These are phyloP conservation scores for Coemansia sp. DNA, from an alignment of 192 early-diverging fungal species.

Conservation along the genomic window DNA sequence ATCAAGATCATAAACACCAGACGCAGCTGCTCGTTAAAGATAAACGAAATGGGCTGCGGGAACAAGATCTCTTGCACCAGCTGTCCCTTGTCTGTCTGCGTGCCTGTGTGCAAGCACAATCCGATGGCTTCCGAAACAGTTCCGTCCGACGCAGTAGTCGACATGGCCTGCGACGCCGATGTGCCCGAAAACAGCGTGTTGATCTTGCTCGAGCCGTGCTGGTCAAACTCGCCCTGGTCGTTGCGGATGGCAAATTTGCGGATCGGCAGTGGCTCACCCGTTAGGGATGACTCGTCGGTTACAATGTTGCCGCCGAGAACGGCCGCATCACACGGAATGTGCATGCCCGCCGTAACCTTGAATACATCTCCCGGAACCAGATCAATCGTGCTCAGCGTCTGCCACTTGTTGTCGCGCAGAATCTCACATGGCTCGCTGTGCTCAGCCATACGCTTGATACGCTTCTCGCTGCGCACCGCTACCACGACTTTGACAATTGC, in stretches of 20 bases:
- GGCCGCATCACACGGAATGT: slow-evolving; percentile 68
- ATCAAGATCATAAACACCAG: slow-evolving; percentile 66
- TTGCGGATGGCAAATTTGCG: slow-evolving; percentile 68
- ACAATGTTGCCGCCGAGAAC: slow-evolving; percentile 69
- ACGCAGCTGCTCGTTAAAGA: slow-evolving; percentile 79
- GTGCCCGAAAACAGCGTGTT: slow-evolving; percentile 74
- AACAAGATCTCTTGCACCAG: slow-evolving; percentile 77
- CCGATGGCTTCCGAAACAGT: slow-evolving; percentile 32
- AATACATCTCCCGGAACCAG: slow-evolving; percentile 73
- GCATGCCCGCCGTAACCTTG: slow-evolving; percentile 44
- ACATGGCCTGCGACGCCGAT: slow-evolving; percentile 59
- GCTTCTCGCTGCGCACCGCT: slow-evolving; percentile 55
- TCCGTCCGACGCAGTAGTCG: slow-evolving; percentile 25
- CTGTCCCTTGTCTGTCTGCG: slow-evolving; percentile 65
- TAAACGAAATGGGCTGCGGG: slow-evolving; percentile 68
- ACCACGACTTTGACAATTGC: slow-evolving; percentile 62
- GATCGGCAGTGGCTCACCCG: slow-evolving; percentile 79
- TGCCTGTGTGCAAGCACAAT: slow-evolving; percentile 66
- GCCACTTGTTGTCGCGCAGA: slow-evolving; percentile 62
- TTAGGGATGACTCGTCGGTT: slow-evolving; percentile 73
- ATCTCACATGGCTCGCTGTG: slow-evolving; percentile 52
- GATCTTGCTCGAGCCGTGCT: slow-evolving; percentile 58
- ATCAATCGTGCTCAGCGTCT: slow-evolving; percentile 51
- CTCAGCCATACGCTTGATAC: slow-evolving; percentile 63
- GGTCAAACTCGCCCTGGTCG: slow-evolving; percentile 52